Conservation (phyloP, 176 grass and related monocot species). For the Eremochloa ophiuroides region DNA sequence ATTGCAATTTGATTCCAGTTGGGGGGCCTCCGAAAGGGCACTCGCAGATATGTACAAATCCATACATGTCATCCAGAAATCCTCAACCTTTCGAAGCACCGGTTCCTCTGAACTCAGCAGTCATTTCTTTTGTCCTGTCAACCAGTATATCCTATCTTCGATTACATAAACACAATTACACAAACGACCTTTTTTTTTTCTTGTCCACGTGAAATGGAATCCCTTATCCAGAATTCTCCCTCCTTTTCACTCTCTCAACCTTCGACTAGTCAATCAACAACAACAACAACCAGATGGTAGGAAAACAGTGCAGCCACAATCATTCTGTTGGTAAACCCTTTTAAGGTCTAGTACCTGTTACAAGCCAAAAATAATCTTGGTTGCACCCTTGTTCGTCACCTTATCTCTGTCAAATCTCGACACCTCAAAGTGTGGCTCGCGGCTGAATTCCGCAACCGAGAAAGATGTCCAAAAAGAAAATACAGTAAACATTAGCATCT, state of each 20-base stretch:
- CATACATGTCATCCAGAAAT: background rate
- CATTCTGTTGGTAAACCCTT: constrained; percentile 15
- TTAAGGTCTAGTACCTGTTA: background rate
- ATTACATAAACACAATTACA: constrained; percentile 1
- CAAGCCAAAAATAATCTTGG: constrained; percentile 3
- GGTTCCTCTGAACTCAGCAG: background rate
- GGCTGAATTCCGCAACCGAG: background rate
- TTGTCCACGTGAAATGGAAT: background rate
- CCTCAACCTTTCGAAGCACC: constrained; percentile 1
- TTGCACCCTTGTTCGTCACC: background rate
- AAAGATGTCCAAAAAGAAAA: background rate
- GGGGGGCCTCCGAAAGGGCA: background rate
- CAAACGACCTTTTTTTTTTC: background rate
- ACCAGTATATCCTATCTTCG: background rate
- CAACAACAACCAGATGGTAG: background rate
- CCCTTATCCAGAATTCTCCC: constrained; percentile 15
- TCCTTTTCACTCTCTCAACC: background rate
- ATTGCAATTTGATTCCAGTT: background rate
- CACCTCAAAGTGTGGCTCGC: background rate
- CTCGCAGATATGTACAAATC: background rate
- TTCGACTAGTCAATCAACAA: background rate
- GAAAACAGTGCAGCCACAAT: constrained; percentile 26
- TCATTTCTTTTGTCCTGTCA: constrained; percentile 18
- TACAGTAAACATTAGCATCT: background rate
- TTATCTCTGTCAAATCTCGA: constrained; percentile 3